Base-by-base conservation (phyloP, 495 filamentous ascomycete species). In the Penicillium coffeae region DNA sequence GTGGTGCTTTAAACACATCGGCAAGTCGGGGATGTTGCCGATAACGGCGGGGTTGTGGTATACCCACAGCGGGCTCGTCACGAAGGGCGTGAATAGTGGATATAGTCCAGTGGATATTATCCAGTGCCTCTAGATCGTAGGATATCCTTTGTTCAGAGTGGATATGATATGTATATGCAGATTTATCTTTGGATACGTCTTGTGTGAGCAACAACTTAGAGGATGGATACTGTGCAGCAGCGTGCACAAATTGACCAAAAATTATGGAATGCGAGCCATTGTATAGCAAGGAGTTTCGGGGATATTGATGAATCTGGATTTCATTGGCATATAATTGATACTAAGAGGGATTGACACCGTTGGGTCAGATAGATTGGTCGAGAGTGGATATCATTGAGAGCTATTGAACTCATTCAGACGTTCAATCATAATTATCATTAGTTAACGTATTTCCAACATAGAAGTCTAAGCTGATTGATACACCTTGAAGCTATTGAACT, bases 401-500 rank as follows among this genome's bases (percentile, higher is more conserved):
- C n/a, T n/a, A 30, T 30, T 30, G 5, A 30, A 30, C 25, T 30
- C 4, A 30, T n/a, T 4, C 25, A 30, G 5, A 10, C 25, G 10
- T 30, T 30, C 25, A 30, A 30, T 42, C 20, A 48, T n/a, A n/a
- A n/a, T 13, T 32, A 12, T 42, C 21, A 12, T 15, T 14, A 16
- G 4, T 21, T 1, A 15, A 14, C 1, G 21, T 12, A 7, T 19
- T 30, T 8, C 3, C 16, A 40, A 40, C 1, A 34, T 35, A 3
- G 14, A 33, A 19, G 10, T 34, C 27, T 42, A 51, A 41, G 16
- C 21, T 15, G 56, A 16, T 30, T 60, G 52, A 35, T 57, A 61
- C 16, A 73, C 55, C 57, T 61, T 56, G 49, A 66, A 73, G 42
- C 60, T 62, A 12, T 51, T 51, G 33, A 63, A 72, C 55, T 72